phyloP scores from a whole-genome alignment of 495 filamentous ascomycete species.

The Pseudevernia furfuracea region DNA sequence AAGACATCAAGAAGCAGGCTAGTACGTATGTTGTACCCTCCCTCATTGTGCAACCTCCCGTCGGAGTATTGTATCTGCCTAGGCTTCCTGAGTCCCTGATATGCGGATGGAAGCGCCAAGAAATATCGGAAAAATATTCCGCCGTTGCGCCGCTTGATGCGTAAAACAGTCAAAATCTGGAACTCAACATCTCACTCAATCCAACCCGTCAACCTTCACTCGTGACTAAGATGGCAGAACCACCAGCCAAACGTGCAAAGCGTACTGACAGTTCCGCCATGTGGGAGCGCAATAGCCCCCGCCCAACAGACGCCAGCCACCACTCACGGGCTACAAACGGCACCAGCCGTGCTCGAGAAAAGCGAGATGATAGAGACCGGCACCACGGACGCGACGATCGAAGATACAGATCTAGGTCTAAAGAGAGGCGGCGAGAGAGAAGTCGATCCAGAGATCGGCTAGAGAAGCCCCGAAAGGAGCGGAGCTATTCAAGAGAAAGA shows the following conservation, averaged over 20 bases:
- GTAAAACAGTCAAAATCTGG: neutral
- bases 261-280: conserved; percentile 46
- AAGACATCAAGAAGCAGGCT: too few species aligned
- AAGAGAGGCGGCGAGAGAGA: conserved; percentile 27
- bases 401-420: conserved; percentile 31
- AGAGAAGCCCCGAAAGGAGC: conserved; percentile 33
- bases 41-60: too few species aligned
- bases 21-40: too few species aligned
- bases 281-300: conserved; percentile 42
- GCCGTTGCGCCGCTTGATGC: neutral
- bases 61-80: too few species aligned
- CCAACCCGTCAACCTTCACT: neutral
- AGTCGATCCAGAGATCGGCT: conserved; percentile 28
- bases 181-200: neutral
- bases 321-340: neutral
- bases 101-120: neutral
- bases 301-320: conserved; percentile 16
- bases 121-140: neutral
- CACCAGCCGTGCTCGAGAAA: conserved; percentile 7
- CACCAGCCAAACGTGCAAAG: conserved; percentile 47
- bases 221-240: conserved; percentile 39
- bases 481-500: conserved; percentile 42
- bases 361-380: conserved; percentile 10
- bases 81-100: too few species aligned
- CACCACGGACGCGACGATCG: conserved; percentile 33